Base-by-base conservation (phyloP, 768 basidiomycete species). In the Lanmaoa rubissima region DNA sequence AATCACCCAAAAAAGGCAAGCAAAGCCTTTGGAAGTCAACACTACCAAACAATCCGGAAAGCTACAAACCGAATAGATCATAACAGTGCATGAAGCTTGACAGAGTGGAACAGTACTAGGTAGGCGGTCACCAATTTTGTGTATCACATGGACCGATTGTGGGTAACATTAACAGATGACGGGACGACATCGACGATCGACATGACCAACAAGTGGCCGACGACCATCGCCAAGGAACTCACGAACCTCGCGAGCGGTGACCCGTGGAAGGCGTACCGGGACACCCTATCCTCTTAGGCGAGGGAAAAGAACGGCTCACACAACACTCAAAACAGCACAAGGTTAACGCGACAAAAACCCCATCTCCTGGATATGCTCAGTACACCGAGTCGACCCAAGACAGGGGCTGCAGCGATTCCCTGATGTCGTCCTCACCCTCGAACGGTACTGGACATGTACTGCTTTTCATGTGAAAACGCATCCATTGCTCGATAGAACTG, bases 171-270 rank as follows among this genome's bases (percentile, higher is more conserved):
- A 24, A 24, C 21, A 87, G 86, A 72, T 35, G 71, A 85, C 63
- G 87, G 87, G 39, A 66, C 40, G 16, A 61, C 69, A 19, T 61
- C 76, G 48, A 79, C 67, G 7, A 61, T 91, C 32, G 73, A 82
- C 65, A 76, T 91, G 69, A 73, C 82, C n/a, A 74, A 79, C 28
- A 90, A 90, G 69, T 84, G 81, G 82, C 90, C 88, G 13, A 81
- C 83, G 0, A 70, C 78, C 12, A 91, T 92, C 28, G 72, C 85
- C 32, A 77, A 81, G 59, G 86, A 91, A 59, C 75, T 91, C 24
- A 87, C 91, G 86, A 82, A 87, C 44, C 55, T 77, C 2, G 84
- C 82, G 5, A 87, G 86, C 0, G 83, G 82, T 9, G 73, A 79
- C 11, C 69, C 78, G 2, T 90, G 88, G 87, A 72, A 75, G 53